A percentile compares a stretch with the other conserved stretches of the same genome.
Conservation (phyloP, 345 rosid genomes). For the Aethionema arabicum region DNA sequence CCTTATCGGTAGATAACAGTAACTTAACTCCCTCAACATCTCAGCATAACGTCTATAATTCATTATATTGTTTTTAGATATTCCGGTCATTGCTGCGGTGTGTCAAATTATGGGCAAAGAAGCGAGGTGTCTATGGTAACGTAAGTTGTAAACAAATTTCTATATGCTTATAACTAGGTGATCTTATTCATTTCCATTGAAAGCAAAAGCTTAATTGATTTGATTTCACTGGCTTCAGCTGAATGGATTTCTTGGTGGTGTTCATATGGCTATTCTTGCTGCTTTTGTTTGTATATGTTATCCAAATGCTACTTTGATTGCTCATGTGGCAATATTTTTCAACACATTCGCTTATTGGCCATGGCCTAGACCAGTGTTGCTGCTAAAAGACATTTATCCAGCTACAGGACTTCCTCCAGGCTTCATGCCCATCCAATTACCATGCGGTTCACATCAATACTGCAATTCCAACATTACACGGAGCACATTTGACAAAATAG, state of each 20-base stretch:
- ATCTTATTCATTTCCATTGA: not conserved
- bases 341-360: constrained; percentile 52
- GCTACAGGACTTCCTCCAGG: constrained; percentile 34
- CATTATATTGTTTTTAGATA: constrained; percentile 35
- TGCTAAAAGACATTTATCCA: constrained; percentile 38
- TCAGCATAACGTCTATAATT: not conserved
- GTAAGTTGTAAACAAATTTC: constrained; percentile 39
- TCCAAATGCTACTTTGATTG: constrained; percentile 44
- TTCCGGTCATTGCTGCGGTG: constrained; percentile 52
- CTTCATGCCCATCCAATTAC: constrained; percentile 58
- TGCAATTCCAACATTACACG: constrained; percentile 58
- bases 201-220: not conserved
- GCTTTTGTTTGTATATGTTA: constrained; percentile 51
- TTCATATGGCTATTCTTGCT: constrained; percentile 57
- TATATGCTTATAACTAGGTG: constrained; percentile 17
- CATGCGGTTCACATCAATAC: constrained; percentile 45
- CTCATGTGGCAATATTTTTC: constrained; percentile 46
- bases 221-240: constrained; percentile 35
- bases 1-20: constrained; percentile 43
- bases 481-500: constrained; percentile 53
- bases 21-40: constrained; percentile 5
- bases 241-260: constrained; percentile 64
- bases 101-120: constrained; percentile 58
- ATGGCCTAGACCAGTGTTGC: constrained; percentile 57
- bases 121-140: constrained; percentile 59